Percentiles rank a stretch among this genome's conserved stretches.
These are phyloP conservation scores for Fusarium decemcellulare DNA, from an alignment of 2,329 filamentous ascomycete species.

Conservation along the genomic window DNA sequence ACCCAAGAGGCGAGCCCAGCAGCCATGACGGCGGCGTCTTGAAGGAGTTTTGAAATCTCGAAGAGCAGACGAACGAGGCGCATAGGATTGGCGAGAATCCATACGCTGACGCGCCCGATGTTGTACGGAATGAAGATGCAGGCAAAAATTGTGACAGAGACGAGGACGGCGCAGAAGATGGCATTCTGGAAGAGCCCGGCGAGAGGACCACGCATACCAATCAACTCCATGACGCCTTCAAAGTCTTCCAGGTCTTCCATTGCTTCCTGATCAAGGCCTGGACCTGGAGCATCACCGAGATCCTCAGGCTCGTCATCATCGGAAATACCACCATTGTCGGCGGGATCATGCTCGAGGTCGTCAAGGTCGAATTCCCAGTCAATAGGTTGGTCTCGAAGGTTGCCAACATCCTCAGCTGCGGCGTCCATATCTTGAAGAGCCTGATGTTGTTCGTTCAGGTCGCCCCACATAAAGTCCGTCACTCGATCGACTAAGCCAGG, in stretches of 20 bases:
- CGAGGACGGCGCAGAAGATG: conserved; percentile 92
- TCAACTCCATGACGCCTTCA: conserved; percentile 94
- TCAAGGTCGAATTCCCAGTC: conserved; percentile 57
- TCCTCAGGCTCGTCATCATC: conserved; percentile 59
- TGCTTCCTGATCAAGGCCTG: conserved; percentile 80
- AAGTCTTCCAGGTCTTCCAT: conserved; percentile 93
- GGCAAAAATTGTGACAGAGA: conserved; percentile 86
- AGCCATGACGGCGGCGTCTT: conserved; percentile 80
- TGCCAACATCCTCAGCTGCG: conserved; percentile 56
- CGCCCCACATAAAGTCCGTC: conserved; percentile 75
- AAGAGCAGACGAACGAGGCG: conserved; percentile 82
- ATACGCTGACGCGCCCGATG: conserved; percentile 86
- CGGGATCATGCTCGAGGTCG: conserved; percentile 49
- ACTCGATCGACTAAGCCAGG: conserved; percentile 53
- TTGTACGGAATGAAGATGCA: conserved; percentile 95
- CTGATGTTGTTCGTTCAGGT: conserved; percentile 58
- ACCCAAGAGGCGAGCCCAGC: conserved; percentile 68
- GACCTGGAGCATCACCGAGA: conserved; percentile 74
- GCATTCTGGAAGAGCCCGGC: conserved; percentile 94
- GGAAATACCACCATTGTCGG: conserved; percentile 36
- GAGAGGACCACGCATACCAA: conserved; percentile 95
- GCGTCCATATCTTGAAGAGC: conserved; percentile 55
- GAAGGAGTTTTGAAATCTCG: conserved; percentile 80
- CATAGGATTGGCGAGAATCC: conserved; percentile 84
- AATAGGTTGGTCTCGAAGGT: conserved; percentile 52